Conservation (phyloP, 805 yeast genomes). For the Pichia eremophila region DNA sequence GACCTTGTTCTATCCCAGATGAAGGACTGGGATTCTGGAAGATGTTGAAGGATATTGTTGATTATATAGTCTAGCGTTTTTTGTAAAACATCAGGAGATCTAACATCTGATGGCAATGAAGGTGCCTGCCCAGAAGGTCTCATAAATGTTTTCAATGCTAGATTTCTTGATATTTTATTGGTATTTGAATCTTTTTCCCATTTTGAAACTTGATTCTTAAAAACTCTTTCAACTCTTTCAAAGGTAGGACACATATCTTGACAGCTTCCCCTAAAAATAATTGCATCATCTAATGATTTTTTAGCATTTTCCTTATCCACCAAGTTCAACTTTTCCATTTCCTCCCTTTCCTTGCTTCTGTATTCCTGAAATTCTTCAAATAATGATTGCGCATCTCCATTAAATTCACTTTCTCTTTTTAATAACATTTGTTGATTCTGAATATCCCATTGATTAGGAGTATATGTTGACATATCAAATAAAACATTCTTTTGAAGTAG, state of each 20-base stretch:
- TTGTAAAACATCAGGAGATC: constrained; percentile 76
- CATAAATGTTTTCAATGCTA: constrained; percentile 85
- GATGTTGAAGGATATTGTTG: constrained; percentile 46
- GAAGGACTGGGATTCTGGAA: constrained; percentile 84
- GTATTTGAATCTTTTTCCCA: constrained; percentile 62
- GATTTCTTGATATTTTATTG: constrained; percentile 44
- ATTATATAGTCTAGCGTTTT: constrained; percentile 65
- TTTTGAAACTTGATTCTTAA: constrained; percentile 76
- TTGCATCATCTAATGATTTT: constrained; percentile 81
- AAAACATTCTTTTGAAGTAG: constrained; percentile 24
- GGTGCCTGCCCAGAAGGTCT: constrained; percentile 99
- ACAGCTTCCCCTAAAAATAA: constrained; percentile 80
- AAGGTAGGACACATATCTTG: constrained; percentile 90
- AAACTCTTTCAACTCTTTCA: constrained; percentile 80
- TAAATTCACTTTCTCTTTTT: constrained; percentile 34
- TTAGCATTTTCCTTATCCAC: constrained; percentile 83
- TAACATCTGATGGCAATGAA: constrained; percentile 91
- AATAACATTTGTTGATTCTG: constrained; percentile 59
- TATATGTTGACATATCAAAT: constrained; percentile 27
- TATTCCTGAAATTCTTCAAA: constrained; percentile 67
- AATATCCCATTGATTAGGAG: constrained; percentile 56
- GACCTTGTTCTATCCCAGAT: constrained; percentile 97
- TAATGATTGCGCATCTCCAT: constrained; percentile 54
- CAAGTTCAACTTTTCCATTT: constrained; percentile 71
- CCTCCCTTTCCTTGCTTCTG: constrained; percentile 64